Conservation (phyloP, 495 filamentous ascomycete species). For the Parmelia sp. region DNA sequence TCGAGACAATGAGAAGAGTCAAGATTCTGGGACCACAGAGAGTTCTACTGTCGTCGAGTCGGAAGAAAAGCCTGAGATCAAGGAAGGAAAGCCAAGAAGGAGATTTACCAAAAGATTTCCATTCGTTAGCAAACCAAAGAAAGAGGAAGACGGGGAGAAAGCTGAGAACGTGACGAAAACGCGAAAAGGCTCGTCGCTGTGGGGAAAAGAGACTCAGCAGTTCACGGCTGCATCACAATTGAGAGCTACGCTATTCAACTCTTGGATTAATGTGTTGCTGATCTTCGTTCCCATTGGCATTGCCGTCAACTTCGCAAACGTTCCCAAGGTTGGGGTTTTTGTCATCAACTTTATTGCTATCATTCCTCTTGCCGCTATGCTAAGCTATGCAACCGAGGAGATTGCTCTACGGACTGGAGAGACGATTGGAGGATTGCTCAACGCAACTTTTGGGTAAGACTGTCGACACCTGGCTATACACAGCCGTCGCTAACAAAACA, state of each 20-base stretch:
- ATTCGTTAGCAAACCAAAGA: neutral
- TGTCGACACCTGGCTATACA: constrained; percentile 19
- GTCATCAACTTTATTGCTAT: constrained; percentile 30
- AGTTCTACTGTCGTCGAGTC: neutral
- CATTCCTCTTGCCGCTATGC: constrained; percentile 49
- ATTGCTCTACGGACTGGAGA: constrained; percentile 60
- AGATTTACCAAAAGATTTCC: neutral
- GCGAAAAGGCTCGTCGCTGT: constrained; percentile 27
- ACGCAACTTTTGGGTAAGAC: constrained; percentile 77
- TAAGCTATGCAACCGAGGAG: constrained; percentile 52
- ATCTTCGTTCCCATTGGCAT: constrained; percentile 69
- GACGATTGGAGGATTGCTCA: constrained; percentile 77
- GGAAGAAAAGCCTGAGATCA: constrained; percentile 11
- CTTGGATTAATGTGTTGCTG: constrained; percentile 80
- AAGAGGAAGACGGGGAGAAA: neutral
- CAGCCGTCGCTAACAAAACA: constrained; percentile 6
- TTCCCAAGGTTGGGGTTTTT: constrained; percentile 26
- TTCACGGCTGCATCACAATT: constrained; percentile 68
- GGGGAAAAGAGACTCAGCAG: constrained; percentile 34
- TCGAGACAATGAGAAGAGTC: constrained; percentile 16
- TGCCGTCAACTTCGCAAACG: constrained; percentile 25
- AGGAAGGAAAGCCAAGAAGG: constrained; percentile 5
- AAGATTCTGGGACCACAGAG: constrained; percentile 21
- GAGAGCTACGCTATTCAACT: constrained; percentile 63
- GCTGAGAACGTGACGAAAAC: constrained; percentile 22